Evolutionary conservation across 345 rosid species (phyloP), one percentile per base, ranked within the genome.

Genomic region (Carallia pectinifolia): DNA sequence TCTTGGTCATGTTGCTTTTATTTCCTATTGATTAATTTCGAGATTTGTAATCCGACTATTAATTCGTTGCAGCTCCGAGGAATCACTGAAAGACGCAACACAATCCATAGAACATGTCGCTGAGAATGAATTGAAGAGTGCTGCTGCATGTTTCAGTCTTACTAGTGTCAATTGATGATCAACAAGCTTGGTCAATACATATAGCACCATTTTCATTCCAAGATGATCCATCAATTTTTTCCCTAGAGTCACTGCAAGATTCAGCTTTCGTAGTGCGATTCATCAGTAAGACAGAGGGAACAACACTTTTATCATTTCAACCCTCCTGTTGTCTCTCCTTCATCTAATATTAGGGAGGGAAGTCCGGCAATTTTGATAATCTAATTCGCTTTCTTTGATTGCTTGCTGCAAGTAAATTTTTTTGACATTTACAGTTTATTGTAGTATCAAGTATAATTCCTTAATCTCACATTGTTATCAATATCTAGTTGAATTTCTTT

Each of bases 81-180:
- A 81, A 73, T 82, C 88, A 4, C 34, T 90, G 74, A 85, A 86
- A 71, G 90, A 84, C 59, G 79, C 79, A 1, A 78, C 81, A 33
- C 82, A 79, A 67, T 80, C 84, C 3, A 75, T 79, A 2, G 87
- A 84, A 73, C 83, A 79, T 59, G 86, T 77, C 27, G 91, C 84
- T 31, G 89, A 86, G 61, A 88, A 87, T 5, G 97, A 91, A 71
- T 60, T 88, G 85, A 94, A 88, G 85, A 89, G 71, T 74, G 98
- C 96, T 6, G 95, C 97, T 19, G 91, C 91, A 30, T 81, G 93
- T 77, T 87, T 94, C 76, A 90, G 86, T 73, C 93, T 94, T 38
- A 91, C 90, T 17, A 87, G 96, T 83, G 84, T 91, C 77, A 88
- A 83, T 58, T 83, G 82, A 87, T 66, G 40, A 67, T 17, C 52